phyloP scores from a whole-genome alignment of 177 flowering plant species.

The Telopea speciosissima region DNA sequence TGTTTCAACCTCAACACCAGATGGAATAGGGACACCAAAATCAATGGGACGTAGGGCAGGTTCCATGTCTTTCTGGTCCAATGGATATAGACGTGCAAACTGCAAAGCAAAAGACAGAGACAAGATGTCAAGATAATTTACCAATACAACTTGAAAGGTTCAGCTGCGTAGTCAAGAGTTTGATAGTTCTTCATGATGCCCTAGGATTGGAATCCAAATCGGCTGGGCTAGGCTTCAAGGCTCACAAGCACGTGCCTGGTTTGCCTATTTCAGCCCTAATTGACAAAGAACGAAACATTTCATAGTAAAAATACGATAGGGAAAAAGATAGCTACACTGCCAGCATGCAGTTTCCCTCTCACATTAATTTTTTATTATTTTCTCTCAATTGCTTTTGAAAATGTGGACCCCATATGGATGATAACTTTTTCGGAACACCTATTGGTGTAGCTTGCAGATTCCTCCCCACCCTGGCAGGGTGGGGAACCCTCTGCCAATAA shows the following conservation, averaged over 20 bases:
- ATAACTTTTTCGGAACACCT: no score
- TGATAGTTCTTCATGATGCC: background rate
- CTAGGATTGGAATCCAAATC: no score
- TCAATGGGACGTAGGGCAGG: constrained; percentile 93
- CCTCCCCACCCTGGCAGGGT: no score
- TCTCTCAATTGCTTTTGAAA: no score
- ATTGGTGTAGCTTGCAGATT: no score
- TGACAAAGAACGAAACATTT: background rate
- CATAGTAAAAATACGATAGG: background rate
- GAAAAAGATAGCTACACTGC: no score
- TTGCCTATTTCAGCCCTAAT: background rate
- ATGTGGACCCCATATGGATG: no score
- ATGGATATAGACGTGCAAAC: constrained; percentile 95
- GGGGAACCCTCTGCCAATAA: no score
- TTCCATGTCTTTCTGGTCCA: constrained; percentile 95
- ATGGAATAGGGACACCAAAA: constrained; percentile 92
- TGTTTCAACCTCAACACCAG: constrained; percentile 86
- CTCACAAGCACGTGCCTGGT: no score
- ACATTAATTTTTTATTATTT: no score
- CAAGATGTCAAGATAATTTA: background rate
- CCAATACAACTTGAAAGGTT: no score
- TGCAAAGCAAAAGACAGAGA: constrained; percentile 27
- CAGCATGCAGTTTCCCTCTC: no score
- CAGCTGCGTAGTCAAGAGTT: background rate
- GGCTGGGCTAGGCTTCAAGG: background rate